Evolutionary conservation across 1,139 yeast genomes (phyloP).

Genomic region (Diutina scorzettiae): DNA sequence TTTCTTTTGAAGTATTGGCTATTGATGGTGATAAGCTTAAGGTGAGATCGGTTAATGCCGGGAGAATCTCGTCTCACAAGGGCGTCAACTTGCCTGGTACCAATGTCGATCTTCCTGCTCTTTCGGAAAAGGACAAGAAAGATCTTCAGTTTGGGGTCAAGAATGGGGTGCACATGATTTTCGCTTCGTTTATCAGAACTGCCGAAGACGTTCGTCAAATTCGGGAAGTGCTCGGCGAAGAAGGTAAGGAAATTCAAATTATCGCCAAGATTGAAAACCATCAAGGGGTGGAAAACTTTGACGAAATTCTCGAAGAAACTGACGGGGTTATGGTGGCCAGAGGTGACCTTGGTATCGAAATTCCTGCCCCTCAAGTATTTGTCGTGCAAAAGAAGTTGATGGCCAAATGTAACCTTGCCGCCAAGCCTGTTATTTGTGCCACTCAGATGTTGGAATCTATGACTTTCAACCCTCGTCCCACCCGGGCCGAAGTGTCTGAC

Average conservation of each 20-base stretch:
- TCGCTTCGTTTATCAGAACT: slow-evolving; percentile 95
- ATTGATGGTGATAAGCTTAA: slow-evolving; percentile 71
- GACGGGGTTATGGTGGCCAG: slow-evolving; percentile 99
- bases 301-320: slow-evolving; percentile 84
- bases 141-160: slow-evolving; percentile 92
- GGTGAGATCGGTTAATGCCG: slow-evolving; percentile 86
- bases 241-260: slow-evolving; percentile 91
- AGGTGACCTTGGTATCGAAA: slow-evolving; percentile 99
- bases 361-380: slow-evolving; percentile 97
- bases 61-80: slow-evolving; percentile 93
- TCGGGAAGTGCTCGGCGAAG: slow-evolving; percentile 92
- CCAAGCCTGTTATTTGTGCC: slow-evolving; percentile 99
- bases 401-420: slow-evolving; percentile 98
- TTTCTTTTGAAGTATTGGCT: slow-evolving; percentile 85
- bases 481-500: slow-evolving; percentile 99
- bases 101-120: slow-evolving; percentile 96
- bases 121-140: slow-evolving; percentile 88
- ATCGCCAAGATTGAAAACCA: slow-evolving; percentile 97
- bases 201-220: slow-evolving; percentile 83
- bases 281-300: slow-evolving; percentile 99
- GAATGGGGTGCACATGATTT: slow-evolving; percentile 94
- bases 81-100: slow-evolving; percentile 99
- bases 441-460: slow-evolving; percentile 99
- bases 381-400: slow-evolving; percentile 98
- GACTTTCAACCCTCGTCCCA: slow-evolving; percentile 99